Percentiles rank a stretch among this genome's conserved stretches.
Conservation (phyloP, 2,329 filamentous ascomycete species). For the Hypoxylon sp. region DNA sequence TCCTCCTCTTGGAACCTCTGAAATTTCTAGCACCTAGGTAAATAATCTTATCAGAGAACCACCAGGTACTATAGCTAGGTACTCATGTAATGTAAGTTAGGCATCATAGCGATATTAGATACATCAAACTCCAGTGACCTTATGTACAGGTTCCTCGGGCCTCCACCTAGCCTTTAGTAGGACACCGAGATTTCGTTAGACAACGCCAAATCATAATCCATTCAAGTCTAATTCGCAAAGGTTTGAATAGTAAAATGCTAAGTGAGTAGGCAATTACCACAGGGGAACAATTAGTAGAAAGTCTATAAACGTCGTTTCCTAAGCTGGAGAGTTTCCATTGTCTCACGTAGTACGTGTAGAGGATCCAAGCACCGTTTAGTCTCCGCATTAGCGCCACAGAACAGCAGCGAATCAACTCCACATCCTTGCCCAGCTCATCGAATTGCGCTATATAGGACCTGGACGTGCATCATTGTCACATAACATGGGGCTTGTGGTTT, state of each 20-base stretch:
- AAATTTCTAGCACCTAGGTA: no score
- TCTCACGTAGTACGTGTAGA: no score
- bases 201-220: neutral
- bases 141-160: neutral
- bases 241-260: neutral
- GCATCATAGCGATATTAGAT: no score
- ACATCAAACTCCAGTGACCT: neutral
- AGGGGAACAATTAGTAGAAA: neutral
- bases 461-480: neutral
- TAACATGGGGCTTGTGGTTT: slow-evolving; percentile 42
- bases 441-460: neutral
- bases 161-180: neutral
- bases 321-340: no score
- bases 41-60: no score
- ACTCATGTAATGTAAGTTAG: no score
- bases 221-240: neutral
- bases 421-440: no score
- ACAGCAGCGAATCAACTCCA: neutral
- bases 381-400: neutral
- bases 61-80: no score
- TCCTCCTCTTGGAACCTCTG: no score
- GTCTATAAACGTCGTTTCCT: no score
- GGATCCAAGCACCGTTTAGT: no score
- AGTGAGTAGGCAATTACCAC: neutral
- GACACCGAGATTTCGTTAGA: neutral